Evolutionary conservation across 2,329 filamentous ascomycete genomes (phyloP).

Genomic region (Verticillium klebahnii): DNA sequence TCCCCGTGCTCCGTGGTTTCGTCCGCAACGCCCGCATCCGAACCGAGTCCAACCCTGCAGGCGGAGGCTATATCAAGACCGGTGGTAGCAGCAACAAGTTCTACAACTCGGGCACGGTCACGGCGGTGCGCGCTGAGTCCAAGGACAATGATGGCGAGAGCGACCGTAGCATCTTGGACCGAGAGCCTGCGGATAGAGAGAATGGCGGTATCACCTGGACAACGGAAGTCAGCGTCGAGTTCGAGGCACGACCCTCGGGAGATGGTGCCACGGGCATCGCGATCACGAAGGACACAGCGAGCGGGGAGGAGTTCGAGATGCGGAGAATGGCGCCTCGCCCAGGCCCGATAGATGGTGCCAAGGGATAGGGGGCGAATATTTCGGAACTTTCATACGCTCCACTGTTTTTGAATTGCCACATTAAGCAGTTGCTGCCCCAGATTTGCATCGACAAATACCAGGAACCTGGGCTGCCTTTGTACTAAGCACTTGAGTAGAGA

Average conservation of each 20-base stretch:
- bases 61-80: conserved; percentile 1
- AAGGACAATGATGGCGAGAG: conserved; percentile 7
- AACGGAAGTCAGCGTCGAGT: conserved; percentile 1
- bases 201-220: conserved; percentile 1
- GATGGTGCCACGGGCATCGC: neutral
- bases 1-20: conserved; percentile 22
- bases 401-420: neutral
- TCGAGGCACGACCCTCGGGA: neutral
- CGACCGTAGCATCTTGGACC: conserved; percentile 8
- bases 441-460: too few relatives aligned
- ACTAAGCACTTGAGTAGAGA: too few relatives aligned
- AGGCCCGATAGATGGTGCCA: neutral
- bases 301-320: neutral
- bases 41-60: neutral
- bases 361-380: neutral
- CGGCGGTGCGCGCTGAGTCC: neutral
- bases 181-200: neutral
- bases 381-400: neutral
- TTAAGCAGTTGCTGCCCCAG: neutral
- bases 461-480: too few relatives aligned
- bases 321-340: neutral
- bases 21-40: conserved; percentile 5
- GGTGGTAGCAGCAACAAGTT: conserved; percentile 3
- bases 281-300: neutral
- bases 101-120: conserved; percentile 1